Conservation (phyloP, 345 rosid species). For the Arabis alpina region DNA sequence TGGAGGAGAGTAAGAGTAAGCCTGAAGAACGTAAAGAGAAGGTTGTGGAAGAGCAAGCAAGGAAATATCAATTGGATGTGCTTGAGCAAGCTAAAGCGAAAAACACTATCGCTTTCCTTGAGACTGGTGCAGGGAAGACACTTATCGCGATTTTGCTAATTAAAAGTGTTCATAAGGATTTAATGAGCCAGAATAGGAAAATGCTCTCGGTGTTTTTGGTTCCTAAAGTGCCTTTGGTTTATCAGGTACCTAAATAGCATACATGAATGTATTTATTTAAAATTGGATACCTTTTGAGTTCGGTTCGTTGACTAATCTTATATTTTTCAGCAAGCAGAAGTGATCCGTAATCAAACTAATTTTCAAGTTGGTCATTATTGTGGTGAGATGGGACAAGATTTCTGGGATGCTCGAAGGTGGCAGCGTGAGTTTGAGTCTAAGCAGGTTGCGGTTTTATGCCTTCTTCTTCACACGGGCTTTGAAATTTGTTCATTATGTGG, state of each 20-base stretch:
- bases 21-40: conserved; percentile 69
- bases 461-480: not conserved
- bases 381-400: conserved; percentile 98
- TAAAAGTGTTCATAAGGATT: conserved; percentile 64
- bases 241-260: conserved; percentile 60
- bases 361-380: conserved; percentile 89
- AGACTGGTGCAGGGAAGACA: conserved; percentile 99
- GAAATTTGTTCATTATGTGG: not conserved
- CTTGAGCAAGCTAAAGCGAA: conserved; percentile 91
- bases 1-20: conserved; percentile 50
- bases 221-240: conserved; percentile 97
- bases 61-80: conserved; percentile 91
- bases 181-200: conserved; percentile 67
- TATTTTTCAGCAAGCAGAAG: conserved; percentile 88
- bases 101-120: conserved; percentile 96
- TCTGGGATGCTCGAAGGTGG: conserved; percentile 94
- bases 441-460: conserved; percentile 58
- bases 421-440: conserved; percentile 91
- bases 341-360: conserved; percentile 76
- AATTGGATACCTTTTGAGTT: conserved; percentile 1
- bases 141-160: conserved; percentile 94
- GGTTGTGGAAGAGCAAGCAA: conserved; percentile 83
- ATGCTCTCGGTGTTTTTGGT: conserved; percentile 94
- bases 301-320: conserved; percentile 21
- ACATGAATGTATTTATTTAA: not conserved